Base-by-base conservation (phyloP, 116 monocot species). In the Posidonia oceanica region DNA sequence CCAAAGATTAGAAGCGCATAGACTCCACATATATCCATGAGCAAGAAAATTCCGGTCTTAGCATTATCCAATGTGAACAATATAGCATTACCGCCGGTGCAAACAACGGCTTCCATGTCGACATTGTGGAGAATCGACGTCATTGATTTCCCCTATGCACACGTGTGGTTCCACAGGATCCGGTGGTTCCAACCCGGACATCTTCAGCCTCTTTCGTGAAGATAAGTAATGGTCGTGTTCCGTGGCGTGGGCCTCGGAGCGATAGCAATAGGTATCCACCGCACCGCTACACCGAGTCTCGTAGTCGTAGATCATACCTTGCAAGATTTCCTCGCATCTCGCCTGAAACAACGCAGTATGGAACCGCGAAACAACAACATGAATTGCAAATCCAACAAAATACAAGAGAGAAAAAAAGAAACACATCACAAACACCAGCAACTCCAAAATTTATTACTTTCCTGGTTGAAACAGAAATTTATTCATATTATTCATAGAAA, bases 151-250 rank as follows among this genome's bases (percentile, higher is more conserved):
- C 52, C 70, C 82, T 8, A 76, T 61, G 65, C 68, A 80, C 3
- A 29, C 16, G 44, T 53, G 37, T 5, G 61, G 51, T 23, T 75
- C 80, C 52, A 22, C 40, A 42, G 21, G 18, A 68, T 51, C 63
- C 18, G 67, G 69, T 70, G 79, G 29, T 29, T 29, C 76, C 37
- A 72, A 23, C 54, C 39, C 41, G 3, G 71, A 65, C 41, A 71
- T 52, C 18, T 76, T 90, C 29, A 40, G 56, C 73, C 75, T 74
- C 68, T 86, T 83, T 59, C 83, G 79, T 5, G 72, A 42, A 4
- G 22, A 10, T 71, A 74, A 65, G 48, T 54, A 42, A 67, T 58
- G 36, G 59, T 52, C 52, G 52, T 37, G 36, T 39, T 61, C 72
- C 21, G 59, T 56, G 11, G 39, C 62, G 63, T 17, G n/a, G 2